Base-by-base conservation (phyloP, 1,139 yeast genomes). In the Nakaseomyces nivariensis region DNA sequence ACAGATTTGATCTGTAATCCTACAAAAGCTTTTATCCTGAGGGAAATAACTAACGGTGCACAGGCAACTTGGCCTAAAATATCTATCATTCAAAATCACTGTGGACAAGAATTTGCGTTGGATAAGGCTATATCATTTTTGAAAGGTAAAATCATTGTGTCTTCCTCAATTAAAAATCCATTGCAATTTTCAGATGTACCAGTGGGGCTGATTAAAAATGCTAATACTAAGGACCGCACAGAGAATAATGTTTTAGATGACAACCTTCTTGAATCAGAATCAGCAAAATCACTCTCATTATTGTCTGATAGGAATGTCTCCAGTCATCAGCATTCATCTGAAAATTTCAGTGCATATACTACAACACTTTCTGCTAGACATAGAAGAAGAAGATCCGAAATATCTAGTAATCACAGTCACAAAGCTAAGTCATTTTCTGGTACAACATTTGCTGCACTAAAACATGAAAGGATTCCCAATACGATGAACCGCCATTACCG, bases 11-110 rank as follows among this genome's bases (percentile, higher is more conserved):
- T 92, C 59, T 75, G 77, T 31, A 90, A 92, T 61, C 98, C 98
- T 1, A 76, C 90, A 0, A 81, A 85, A 0, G 85, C 79, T 48
- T 87, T 85, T 59, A 68, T 89, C 49, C 67, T 81, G 46, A 83
- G 82, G 51, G 83, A 89, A 51, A 77, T 83, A 6, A 73, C 82
- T 43, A 76, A 95, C 55, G 98, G 97, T 1, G 95, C 95, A 0
- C 72, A 86, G 54, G 92, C 97, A 0, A 82, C 96, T 0, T 92
- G 97, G 97, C 95, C 96, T 0, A 86, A 87, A 60, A 69, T 90
- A 3, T 79, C 95, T 1, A 75, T 89, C 38, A 87, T 90, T 47
- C 77, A 82, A 56, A 90, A 90, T 63, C 96, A 88, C 61, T 88
- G 96, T 65, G 82, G 92, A 0, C 81, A 89, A 40, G 98, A 92